Conservation (phyloP, 2,329 filamentous ascomycete species). For the Trichoderma hamatum region DNA sequence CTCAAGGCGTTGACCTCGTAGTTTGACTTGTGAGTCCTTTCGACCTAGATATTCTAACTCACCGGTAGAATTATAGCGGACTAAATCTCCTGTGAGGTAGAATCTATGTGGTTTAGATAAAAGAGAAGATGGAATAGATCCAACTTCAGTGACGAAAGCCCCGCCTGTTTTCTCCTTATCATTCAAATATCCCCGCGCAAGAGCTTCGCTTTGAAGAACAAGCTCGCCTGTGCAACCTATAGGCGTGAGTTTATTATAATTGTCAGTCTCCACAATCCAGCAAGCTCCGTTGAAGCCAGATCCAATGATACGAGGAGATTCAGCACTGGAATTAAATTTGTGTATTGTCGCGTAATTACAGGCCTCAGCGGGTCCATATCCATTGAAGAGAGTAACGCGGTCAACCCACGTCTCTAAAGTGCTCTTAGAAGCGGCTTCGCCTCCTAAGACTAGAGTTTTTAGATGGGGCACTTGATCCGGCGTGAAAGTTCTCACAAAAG, state of each 20-base stretch:
- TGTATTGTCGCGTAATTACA: constrained; percentile 34
- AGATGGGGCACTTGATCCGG: constrained; percentile 23
- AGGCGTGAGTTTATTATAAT: constrained; percentile 31
- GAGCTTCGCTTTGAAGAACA: constrained; percentile 46
- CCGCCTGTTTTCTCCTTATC: constrained; percentile 44
- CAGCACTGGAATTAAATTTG: neutral
- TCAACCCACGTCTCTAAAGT: constrained; percentile 19
- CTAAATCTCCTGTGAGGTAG: constrained; percentile 53
- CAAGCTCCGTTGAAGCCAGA: constrained; percentile 18
- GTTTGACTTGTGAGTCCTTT: constrained; percentile 59
- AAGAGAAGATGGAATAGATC: constrained; percentile 1
- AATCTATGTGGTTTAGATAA: constrained; percentile 30
- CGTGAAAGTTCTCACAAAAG: constrained; percentile 19
- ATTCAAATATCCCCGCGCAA: constrained; percentile 54
- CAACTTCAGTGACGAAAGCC: constrained; percentile 51
- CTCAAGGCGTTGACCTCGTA: constrained; percentile 58
- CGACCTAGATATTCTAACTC: constrained; percentile 50
- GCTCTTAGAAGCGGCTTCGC: constrained; percentile 17
- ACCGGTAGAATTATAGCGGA: constrained; percentile 43
- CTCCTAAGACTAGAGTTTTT: constrained; percentile 23
- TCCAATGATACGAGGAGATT: constrained; percentile 24
- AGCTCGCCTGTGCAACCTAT: constrained; percentile 38
- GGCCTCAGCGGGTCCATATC: constrained; percentile 48
- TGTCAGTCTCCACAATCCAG: constrained; percentile 33
- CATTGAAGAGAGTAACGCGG: constrained; percentile 43